These are phyloP conservation scores for Suhomyces wounanorum DNA, from an alignment of 1,139 yeast species.

Conservation along the genomic window DNA sequence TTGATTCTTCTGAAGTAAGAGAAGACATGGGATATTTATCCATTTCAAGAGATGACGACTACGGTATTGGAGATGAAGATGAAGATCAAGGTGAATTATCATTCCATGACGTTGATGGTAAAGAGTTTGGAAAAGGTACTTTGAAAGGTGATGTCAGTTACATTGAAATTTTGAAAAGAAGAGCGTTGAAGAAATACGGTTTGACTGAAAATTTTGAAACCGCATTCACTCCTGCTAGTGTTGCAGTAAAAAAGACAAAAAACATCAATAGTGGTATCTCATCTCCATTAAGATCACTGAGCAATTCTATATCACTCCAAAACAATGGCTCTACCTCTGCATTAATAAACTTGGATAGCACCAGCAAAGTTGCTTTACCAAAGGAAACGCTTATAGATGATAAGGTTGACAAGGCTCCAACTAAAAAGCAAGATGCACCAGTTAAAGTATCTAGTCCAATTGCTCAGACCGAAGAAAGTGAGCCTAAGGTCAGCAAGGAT, in stretches of 20 bases:
- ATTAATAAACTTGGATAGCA: conserved; percentile 35
- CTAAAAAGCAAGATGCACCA: neutral
- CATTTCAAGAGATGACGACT: conserved; percentile 40
- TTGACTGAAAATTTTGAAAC: conserved; percentile 43
- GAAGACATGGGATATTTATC: conserved; percentile 29
- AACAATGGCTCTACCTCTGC: conserved; percentile 21
- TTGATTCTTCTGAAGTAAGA: conserved; percentile 37
- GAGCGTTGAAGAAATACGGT: conserved; percentile 49
- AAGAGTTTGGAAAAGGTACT: conserved; percentile 44
- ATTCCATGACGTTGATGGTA: conserved; percentile 37
- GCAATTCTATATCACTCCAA: conserved; percentile 13
- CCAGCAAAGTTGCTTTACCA: conserved; percentile 37
- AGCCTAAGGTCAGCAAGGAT: neutral
- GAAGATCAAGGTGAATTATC: conserved; percentile 46
- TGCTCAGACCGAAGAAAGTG: neutral
- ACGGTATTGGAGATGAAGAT: conserved; percentile 47
- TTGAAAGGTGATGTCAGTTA: conserved; percentile 44
- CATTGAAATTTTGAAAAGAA: conserved; percentile 53
- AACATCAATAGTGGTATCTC: conserved; percentile 13
- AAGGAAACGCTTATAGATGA: conserved; percentile 49
- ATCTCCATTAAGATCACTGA: conserved; percentile 18
- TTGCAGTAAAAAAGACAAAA: conserved; percentile 17
- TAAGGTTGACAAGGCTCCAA: neutral
- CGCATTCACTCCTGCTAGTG: conserved; percentile 41
- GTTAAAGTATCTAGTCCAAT: neutral